Percentiles rank a stretch among this genome's conserved stretches.
Conservation (phyloP, 2,329 filamentous ascomycete genomes). For the Nemania sp. region DNA sequence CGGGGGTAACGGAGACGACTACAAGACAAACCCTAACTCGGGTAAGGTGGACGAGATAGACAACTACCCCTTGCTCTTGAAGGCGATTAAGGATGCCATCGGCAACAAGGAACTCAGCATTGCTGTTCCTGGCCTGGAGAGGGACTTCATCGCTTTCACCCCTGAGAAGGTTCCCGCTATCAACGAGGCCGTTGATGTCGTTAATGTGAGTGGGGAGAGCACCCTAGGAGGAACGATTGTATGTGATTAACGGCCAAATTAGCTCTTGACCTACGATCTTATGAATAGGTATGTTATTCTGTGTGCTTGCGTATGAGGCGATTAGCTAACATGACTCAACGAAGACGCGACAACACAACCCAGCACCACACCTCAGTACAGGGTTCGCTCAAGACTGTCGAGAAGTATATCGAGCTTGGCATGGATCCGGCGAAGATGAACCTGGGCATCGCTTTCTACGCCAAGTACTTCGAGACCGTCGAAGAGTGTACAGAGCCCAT, state of each 20-base stretch:
- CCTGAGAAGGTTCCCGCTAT: slow-evolving; percentile 68
- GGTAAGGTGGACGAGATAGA: slow-evolving; percentile 71
- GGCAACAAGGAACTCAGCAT: slow-evolving; percentile 73
- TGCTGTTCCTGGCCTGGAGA: slow-evolving; percentile 73
- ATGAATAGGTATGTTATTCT: slow-evolving; percentile 45
- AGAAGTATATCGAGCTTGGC: slow-evolving; percentile 70
- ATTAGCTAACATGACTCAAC: slow-evolving; percentile 64
- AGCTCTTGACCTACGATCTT: slow-evolving; percentile 56
- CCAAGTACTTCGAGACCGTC: slow-evolving; percentile 70
- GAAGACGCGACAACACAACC: slow-evolving; percentile 74
- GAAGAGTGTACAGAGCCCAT: slow-evolving; percentile 57
- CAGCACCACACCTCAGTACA: slow-evolving; percentile 74
- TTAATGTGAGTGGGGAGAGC: slow-evolving; percentile 62
- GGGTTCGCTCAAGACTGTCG: slow-evolving; percentile 65
- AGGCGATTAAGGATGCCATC: slow-evolving; percentile 68
- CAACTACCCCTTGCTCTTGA: slow-evolving; percentile 71
- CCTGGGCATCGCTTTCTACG: slow-evolving; percentile 75
- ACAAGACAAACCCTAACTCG: slow-evolving; percentile 72
- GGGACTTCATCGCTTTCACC: slow-evolving; percentile 77
- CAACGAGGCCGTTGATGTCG: slow-evolving; percentile 69
- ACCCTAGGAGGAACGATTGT: background rate
- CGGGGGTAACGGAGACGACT: slow-evolving; percentile 75
- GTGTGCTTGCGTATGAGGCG: background rate
- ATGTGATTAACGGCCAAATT: slow-evolving; percentile 21
- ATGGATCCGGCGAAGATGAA: slow-evolving; percentile 66